These are phyloP conservation scores for Ceratocystis colombiana DNA, from an alignment of 2,329 filamentous ascomycete genomes.

Conservation along the genomic window DNA sequence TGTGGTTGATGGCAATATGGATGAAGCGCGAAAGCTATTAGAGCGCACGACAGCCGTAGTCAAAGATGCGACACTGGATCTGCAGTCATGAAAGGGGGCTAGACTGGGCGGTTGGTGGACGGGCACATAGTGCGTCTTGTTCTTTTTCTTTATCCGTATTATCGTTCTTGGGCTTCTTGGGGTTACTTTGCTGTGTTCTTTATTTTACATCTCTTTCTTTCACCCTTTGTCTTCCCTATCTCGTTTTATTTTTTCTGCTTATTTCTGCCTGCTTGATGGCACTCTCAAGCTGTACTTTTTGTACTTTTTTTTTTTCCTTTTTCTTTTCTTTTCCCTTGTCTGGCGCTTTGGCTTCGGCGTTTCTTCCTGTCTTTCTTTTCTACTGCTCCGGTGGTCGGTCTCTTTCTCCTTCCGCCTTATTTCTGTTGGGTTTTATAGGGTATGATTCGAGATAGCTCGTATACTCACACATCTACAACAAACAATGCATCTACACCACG, in stretches of 20 bases:
- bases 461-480: not conserved
- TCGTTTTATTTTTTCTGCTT: not conserved
- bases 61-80: constrained; percentile 43
- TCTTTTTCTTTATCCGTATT: not conserved
- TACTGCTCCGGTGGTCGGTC: not conserved
- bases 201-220: not conserved
- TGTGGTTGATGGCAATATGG: constrained; percentile 62
- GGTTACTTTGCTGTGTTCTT: constrained; percentile 14
- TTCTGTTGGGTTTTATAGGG: not conserved
- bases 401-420: not conserved
- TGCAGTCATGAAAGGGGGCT: constrained; percentile 28
- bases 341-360: constrained; percentile 1
- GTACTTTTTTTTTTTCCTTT: not conserved
- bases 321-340: not conserved
- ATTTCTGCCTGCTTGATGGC: not conserved
- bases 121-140: not conserved
- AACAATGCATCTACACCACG: not conserved
- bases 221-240: not conserved
- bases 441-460: not conserved
- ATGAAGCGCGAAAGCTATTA: constrained; percentile 54
- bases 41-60: constrained; percentile 62
- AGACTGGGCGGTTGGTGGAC: too few relatives aligned
- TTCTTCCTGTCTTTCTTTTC: not conserved
- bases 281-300: too few relatives aligned
- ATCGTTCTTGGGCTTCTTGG: not conserved